Conservation (phyloP, 192 early-diverging fungal genomes). For the Coemansia sp. region DNA sequence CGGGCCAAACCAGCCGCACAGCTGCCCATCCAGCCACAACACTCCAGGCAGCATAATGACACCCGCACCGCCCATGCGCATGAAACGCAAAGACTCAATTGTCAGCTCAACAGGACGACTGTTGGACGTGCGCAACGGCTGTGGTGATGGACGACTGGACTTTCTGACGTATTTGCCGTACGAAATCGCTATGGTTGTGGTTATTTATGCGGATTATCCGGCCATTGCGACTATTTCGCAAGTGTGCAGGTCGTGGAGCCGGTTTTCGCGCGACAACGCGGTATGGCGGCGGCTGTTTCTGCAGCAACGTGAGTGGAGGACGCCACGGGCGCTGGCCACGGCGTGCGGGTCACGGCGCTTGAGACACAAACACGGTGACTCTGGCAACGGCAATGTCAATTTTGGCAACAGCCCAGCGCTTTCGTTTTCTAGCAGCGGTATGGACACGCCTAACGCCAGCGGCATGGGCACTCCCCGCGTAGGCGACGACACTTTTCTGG, state of each 20-base stretch:
- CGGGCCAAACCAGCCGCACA: neutral
- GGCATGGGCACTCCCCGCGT: slow-evolving; percentile 30
- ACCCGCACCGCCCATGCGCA: slow-evolving; percentile 4
- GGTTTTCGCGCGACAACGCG: slow-evolving; percentile 65
- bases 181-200: slow-evolving; percentile 71
- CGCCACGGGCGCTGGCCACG: slow-evolving; percentile 32
- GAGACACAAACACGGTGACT: neutral
- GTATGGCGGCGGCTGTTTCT: slow-evolving; percentile 71
- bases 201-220: slow-evolving; percentile 63
- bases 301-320: slow-evolving; percentile 57
- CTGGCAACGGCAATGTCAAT: slow-evolving; percentile 2
- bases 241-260: slow-evolving; percentile 69
- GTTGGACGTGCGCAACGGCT: neutral
- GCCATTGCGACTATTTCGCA: slow-evolving; percentile 60
- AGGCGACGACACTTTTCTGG: slow-evolving; percentile 21
- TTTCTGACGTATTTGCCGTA: slow-evolving; percentile 66
- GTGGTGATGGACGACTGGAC: slow-evolving; percentile 45
- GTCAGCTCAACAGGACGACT: slow-evolving; percentile 26
- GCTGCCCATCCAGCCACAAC: slow-evolving; percentile 6
- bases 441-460: slow-evolving; percentile 11
- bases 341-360: slow-evolving; percentile 6
- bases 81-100: slow-evolving; percentile 53
- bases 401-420: too few relatives aligned
- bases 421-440: too few relatives aligned
- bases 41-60: neutral